Base-by-base conservation (phyloP, 2,329 filamentous ascomycete species). In the Fusarium nygamai region DNA sequence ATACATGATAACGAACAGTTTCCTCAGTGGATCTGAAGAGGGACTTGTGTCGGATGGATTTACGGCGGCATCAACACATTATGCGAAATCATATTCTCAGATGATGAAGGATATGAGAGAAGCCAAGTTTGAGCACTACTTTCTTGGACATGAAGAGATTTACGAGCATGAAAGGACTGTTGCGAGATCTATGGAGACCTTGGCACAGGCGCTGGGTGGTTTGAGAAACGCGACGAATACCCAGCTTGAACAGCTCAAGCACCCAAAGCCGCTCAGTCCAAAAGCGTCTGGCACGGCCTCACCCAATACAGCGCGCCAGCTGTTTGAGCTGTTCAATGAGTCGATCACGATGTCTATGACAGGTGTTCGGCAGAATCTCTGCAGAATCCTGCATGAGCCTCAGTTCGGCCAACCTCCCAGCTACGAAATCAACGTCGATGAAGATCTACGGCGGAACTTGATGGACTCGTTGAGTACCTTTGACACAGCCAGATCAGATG, bases 401-500 rank as follows among this genome's bases (percentile, higher is more conserved):
- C 73, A 79, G 5, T 74, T 81, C 19, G 78, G 79, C 5, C 74
- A 65, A 6, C 77, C 71, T 22, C 84, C 84, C 0, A 80, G 82
- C 1, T 88, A 89, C 59, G 86, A 85, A 31, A 88, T 78, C 17
- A 74, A 73, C 88, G 13, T 91, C 93, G 5, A 90, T 91, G 4
- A 94, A 96, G 71, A 97, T 97, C 74, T 98, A 96, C 80, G 91
- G 92, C 31, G 88, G 92, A 76, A 64, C 7, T 97, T 98, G 81
- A 97, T 98, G 70, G 87, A 89, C 12, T 91, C 96, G 62, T 85
- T 99, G 19, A 95, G 95, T 0, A 96, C 96, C 0, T 96, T 96
- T 0, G 97, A 98, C 91, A 96, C 97, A 81, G 97, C 95, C 0
- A 85, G 98, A 20, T 93, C 94, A 3, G 96, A 93, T 50, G 95